These are phyloP conservation scores for Phytophthora boehmeriae DNA, from an alignment of 352 stramenopile genomes.

Conservation along the genomic window DNA sequence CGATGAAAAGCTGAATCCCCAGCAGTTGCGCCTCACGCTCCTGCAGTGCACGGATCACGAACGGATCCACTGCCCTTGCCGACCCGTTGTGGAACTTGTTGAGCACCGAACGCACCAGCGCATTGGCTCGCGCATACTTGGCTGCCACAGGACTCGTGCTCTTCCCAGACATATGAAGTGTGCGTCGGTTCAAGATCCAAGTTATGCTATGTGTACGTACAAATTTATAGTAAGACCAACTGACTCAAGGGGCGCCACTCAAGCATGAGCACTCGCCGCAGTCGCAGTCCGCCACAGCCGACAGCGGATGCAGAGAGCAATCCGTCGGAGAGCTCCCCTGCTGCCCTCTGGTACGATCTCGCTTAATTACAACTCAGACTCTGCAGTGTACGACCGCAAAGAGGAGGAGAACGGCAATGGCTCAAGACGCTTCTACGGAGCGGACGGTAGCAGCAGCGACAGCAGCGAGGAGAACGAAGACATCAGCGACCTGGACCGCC, in stretches of 20 bases:
- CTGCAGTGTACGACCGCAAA: constrained; percentile 71
- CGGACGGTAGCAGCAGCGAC: constrained; percentile 10
- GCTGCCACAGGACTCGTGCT: background rate
- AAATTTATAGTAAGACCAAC: too few species aligned
- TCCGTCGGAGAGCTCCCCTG: constrained; percentile 51
- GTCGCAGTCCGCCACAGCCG: constrained; percentile 23
- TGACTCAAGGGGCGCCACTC: too few species aligned
- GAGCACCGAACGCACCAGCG: constrained; percentile 57
- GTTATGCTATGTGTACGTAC: too few species aligned
- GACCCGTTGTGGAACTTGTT: constrained; percentile 85
- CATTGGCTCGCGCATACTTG: constrained; percentile 57
- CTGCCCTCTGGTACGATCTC: constrained; percentile 49
- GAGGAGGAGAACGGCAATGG: constrained; percentile 27
- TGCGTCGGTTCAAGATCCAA: constrained; percentile 6
- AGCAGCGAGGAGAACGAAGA: constrained; percentile 48
- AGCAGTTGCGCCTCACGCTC: constrained; percentile 60
- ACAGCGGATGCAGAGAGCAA: constrained; percentile 28
- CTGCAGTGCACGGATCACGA: constrained; percentile 61
- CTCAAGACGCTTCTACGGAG: constrained; percentile 16
- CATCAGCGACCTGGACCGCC: constrained; percentile 44
- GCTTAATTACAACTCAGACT: constrained; percentile 90
- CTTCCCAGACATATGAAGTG: background rate
- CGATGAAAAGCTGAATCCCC: constrained; percentile 75
- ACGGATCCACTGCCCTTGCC: constrained; percentile 62
- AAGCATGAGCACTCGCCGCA: constrained; percentile 29